Conservation (phyloP, 176 grass and related monocot genomes). For the Zoysia pacifica region DNA sequence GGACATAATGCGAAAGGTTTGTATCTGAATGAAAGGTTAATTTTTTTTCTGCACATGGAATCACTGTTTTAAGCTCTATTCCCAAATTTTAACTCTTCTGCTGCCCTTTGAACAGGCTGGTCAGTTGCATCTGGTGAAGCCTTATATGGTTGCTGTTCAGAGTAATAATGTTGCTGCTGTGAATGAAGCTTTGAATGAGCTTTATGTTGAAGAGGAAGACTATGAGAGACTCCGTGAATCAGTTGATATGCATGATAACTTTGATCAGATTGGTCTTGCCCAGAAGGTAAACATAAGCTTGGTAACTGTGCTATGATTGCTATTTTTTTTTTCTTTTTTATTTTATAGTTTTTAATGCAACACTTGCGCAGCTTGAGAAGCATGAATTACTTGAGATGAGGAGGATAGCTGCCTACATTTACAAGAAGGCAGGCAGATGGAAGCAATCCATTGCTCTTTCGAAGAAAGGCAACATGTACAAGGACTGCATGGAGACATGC, state of each 20-base stretch:
- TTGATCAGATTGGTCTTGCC: slow-evolving; percentile 98
- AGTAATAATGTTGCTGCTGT: slow-evolving; percentile 97
- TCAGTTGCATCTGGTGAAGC: slow-evolving; percentile 91
- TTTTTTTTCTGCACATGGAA: background rate
- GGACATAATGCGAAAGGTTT: slow-evolving; percentile 95
- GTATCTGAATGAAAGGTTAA: background rate
- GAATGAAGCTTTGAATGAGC: slow-evolving; percentile 93
- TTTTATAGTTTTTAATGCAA: slow-evolving; percentile 26
- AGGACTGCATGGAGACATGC: slow-evolving; percentile 99
- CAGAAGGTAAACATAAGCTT: slow-evolving; percentile 68
- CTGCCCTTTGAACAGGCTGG: slow-evolving; percentile 66
- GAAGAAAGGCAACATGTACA: slow-evolving; percentile 98
- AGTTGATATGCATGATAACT: slow-evolving; percentile 97
- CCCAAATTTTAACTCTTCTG: slow-evolving; percentile 24
- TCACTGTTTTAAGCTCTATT: background rate
- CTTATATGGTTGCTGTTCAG: slow-evolving; percentile 98
- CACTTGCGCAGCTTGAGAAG: slow-evolving; percentile 77
- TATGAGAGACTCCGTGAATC: slow-evolving; percentile 93
- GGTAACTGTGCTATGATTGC: slow-evolving; percentile 1
- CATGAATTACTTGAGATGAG: slow-evolving; percentile 99
- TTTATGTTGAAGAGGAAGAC: slow-evolving; percentile 97
- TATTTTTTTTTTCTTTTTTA: background rate
- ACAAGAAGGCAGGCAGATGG: slow-evolving; percentile 99
- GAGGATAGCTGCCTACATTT: slow-evolving; percentile 97
- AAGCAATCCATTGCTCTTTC: slow-evolving; percentile 93